Conservation (phyloP, 768 basidiomycete genomes). For the Kondoa subrosea region DNA sequence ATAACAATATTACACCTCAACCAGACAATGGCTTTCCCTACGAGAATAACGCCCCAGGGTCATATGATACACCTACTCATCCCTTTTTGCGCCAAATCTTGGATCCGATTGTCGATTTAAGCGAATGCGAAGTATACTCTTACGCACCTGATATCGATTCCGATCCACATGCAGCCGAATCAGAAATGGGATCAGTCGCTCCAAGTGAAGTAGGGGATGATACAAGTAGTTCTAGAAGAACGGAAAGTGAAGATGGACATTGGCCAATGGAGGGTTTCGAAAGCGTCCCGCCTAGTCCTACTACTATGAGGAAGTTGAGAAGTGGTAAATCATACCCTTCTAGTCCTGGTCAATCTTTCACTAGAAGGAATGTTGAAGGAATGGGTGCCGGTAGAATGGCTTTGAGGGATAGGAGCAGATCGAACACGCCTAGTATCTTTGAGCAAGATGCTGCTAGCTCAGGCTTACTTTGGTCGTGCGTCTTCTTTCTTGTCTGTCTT, state of each 20-base stretch:
- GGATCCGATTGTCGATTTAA: conserved; percentile 72
- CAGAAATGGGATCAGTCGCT: conserved; percentile 41
- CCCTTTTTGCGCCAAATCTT: conserved; percentile 73
- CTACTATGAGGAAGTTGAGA: background rate
- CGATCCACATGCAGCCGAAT: conserved; percentile 61
- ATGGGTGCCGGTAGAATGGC: conserved; percentile 5
- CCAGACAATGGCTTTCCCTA: background rate
- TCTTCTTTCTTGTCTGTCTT: conserved; percentile 26
- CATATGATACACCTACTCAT: conserved; percentile 44
- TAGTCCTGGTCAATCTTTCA: conserved; percentile 1
- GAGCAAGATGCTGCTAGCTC: conserved; percentile 34
- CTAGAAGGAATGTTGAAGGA: conserved; percentile 18
- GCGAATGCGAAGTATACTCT: conserved; percentile 87
- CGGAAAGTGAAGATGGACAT: background rate
- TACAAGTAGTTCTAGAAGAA: background rate
- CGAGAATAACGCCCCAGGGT: background rate
- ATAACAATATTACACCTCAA: background rate
- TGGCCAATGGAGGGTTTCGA: conserved; percentile 4
- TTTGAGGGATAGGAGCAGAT: background rate
- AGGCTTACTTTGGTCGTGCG: conserved; percentile 70
- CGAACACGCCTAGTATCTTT: background rate
- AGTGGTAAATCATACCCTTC: conserved; percentile 2
- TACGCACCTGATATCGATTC: conserved; percentile 83
- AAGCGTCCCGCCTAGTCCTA: background rate
- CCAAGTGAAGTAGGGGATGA: conserved; percentile 42